A percentile compares a stretch with the other conserved stretches of the same genome.
phyloP scores from a whole-genome alignment of 2,329 filamentous ascomycete genomes.

The Xylariaceae sp. region DNA sequence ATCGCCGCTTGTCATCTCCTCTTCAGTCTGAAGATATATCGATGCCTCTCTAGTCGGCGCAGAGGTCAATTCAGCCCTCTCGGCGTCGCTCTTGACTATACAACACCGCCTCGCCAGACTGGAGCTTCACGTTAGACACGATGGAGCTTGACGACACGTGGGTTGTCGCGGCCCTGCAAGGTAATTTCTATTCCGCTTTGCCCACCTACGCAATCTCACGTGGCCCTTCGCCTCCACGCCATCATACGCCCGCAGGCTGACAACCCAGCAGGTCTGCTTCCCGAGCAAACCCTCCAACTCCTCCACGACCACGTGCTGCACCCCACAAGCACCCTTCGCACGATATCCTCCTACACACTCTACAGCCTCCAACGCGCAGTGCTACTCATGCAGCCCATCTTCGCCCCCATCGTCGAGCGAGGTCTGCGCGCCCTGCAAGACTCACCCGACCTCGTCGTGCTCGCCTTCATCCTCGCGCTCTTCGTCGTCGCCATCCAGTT shows the following conservation, averaged over 20 bases:
- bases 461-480: constrained; percentile 48
- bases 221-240: too few species aligned
- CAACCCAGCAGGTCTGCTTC: constrained; percentile 35
- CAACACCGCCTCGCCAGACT: too few species aligned
- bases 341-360: constrained; percentile 34
- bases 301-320: constrained; percentile 45
- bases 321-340: constrained; percentile 43
- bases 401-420: constrained; percentile 42
- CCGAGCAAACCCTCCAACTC: constrained; percentile 40
- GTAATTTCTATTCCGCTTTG: constrained; percentile 15
- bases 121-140: not conserved
- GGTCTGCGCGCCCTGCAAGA: constrained; percentile 33
- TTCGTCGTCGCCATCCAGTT: constrained; percentile 61
- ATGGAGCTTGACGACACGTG: constrained; percentile 24
- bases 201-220: too few species aligned
- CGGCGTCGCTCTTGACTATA: too few species aligned
- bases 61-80: too few species aligned
- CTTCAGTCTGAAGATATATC: too few species aligned
- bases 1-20: too few species aligned
- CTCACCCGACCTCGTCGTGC: constrained; percentile 40
- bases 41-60: too few species aligned
- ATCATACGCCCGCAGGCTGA: not conserved
- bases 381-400: constrained; percentile 36
- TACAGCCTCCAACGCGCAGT: constrained; percentile 22
- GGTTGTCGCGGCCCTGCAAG: constrained; percentile 27